A percentile compares a stretch with the other conserved stretches of the same genome.
These are phyloP conservation scores for Aspergillus sergii DNA, from an alignment of 2,329 filamentous ascomycete genomes.

Conservation along the genomic window DNA sequence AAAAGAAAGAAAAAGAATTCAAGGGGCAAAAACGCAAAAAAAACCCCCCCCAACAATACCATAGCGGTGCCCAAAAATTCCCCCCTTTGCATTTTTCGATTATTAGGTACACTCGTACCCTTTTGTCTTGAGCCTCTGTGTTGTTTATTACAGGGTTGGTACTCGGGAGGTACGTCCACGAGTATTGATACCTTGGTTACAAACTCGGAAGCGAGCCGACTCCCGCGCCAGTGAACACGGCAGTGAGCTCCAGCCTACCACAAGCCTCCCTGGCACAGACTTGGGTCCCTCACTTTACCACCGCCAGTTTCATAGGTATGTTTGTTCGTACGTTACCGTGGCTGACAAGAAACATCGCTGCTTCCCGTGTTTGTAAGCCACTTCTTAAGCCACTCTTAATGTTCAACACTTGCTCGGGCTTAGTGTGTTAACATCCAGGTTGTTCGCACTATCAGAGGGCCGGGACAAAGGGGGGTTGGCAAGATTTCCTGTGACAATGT, in stretches of 20 bases:
- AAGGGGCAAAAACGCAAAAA: not conserved
- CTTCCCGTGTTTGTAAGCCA: slow-evolving; percentile 4
- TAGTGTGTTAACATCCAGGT: slow-evolving; percentile 9
- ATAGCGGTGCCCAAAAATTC: not conserved
- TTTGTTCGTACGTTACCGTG: slow-evolving; percentile 1
- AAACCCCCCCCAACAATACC: not conserved
- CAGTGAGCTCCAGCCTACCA: slow-evolving; percentile 25
- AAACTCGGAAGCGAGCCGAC: slow-evolving; percentile 10
- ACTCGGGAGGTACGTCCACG: not conserved
- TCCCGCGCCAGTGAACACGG: slow-evolving; percentile 15
- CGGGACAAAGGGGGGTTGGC: slow-evolving; percentile 14
- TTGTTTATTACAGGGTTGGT: slow-evolving; percentile 1
- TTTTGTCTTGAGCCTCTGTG: not conserved
- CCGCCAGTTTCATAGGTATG: not conserved
- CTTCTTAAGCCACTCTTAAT: not conserved
- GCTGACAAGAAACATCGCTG: slow-evolving; percentile 1
- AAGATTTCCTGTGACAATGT: slow-evolving; percentile 23
- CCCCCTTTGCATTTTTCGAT: not conserved
- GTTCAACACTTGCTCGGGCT: slow-evolving; percentile 7
- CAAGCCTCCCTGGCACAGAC: slow-evolving; percentile 1
- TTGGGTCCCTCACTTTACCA: slow-evolving; percentile 12
- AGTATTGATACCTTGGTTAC: slow-evolving; percentile 7
- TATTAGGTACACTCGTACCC: not conserved
- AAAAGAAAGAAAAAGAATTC: not conserved
- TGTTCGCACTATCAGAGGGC: slow-evolving; percentile 14